These are phyloP conservation scores for Coccomyxa sp. DNA, from an alignment of 139 green algal genomes.

Conservation along the genomic window DNA sequence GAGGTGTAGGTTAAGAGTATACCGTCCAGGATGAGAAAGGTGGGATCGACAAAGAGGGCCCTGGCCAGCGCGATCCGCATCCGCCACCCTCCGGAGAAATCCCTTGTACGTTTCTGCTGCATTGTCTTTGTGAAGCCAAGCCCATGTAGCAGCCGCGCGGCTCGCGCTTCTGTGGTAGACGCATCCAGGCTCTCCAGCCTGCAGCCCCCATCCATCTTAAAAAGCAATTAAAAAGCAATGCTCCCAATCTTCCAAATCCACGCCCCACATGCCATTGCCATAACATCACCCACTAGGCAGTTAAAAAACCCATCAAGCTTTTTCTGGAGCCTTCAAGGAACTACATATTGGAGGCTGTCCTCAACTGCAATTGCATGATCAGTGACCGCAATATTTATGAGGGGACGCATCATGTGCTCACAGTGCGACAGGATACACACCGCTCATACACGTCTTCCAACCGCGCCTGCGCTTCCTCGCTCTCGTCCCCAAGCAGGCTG, in stretches of 20 bases:
- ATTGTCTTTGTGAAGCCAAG: constrained; percentile 90
- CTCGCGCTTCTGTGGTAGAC: constrained; percentile 72
- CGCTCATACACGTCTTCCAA: constrained; percentile 71
- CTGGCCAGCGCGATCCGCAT: constrained; percentile 93
- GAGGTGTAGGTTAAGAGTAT: too few relatives aligned
- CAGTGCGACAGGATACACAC: constrained; percentile 10
- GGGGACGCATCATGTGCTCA: too few relatives aligned
- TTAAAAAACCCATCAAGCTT: too few relatives aligned
- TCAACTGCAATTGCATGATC: too few relatives aligned
- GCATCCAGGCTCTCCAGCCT: constrained; percentile 78
- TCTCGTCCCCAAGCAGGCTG: constrained; percentile 44
- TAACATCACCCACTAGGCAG: too few relatives aligned
- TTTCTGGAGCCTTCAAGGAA: too few relatives aligned
- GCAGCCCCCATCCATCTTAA: constrained; percentile 3
- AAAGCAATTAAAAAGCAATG: neutral
- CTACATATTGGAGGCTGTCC: too few relatives aligned
- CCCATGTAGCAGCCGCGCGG: constrained; percentile 86
- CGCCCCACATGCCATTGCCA: too few relatives aligned
- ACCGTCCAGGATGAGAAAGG: constrained; percentile 81
- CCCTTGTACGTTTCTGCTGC: constrained; percentile 75
- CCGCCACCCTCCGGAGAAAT: constrained; percentile 93
- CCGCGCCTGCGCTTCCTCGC: constrained; percentile 68
- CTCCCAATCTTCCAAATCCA: too few relatives aligned
- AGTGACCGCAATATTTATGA: too few relatives aligned
- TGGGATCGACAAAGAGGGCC: constrained; percentile 89